These are phyloP conservation scores for Haplosporangium sp. DNA, from an alignment of 371 early-diverging fungal genomes.

Conservation along the genomic window DNA sequence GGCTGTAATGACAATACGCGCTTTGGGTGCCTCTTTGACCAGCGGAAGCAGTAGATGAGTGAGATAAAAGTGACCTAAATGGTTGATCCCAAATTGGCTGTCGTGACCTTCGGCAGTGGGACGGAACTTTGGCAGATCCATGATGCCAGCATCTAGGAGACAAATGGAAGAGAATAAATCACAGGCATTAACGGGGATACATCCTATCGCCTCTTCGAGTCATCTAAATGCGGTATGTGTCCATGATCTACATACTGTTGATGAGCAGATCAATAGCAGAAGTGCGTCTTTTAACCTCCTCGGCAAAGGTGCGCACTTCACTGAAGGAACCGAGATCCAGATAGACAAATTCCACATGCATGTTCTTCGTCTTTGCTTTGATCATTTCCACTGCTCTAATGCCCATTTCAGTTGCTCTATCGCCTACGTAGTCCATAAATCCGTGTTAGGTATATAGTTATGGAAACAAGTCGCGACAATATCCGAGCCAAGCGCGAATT, in stretches of 20 bases:
- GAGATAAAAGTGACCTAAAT: constrained; percentile 44
- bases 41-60: constrained; percentile 39
- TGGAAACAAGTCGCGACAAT: neutral
- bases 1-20: constrained; percentile 49
- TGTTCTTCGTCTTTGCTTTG: constrained; percentile 42
- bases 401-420: constrained; percentile 42
- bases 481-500: neutral
- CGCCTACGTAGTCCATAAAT: constrained; percentile 14
- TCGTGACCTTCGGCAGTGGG: constrained; percentile 48
- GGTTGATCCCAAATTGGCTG: constrained; percentile 52
- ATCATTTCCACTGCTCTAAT: constrained; percentile 43
- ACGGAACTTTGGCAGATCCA: constrained; percentile 45
- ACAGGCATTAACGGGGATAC: neutral
- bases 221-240: too few relatives aligned
- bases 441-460: too few relatives aligned
- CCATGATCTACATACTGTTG: constrained; percentile 31
- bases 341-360: constrained; percentile 42
- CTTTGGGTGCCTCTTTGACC: constrained; percentile 42
- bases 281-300: constrained; percentile 19
- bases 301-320: constrained; percentile 28
- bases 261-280: constrained; percentile 36
- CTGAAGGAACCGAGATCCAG: constrained; percentile 50
- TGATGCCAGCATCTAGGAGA: constrained; percentile 42
- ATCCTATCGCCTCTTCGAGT: too few relatives aligned
- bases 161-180: neutral